A percentile compares a stretch with the other conserved stretches of the same genome.
These are phyloP conservation scores for Uromyces viciae-fabae DNA, from an alignment of 1,284 basidiomycete genomes.

Conservation along the genomic window DNA sequence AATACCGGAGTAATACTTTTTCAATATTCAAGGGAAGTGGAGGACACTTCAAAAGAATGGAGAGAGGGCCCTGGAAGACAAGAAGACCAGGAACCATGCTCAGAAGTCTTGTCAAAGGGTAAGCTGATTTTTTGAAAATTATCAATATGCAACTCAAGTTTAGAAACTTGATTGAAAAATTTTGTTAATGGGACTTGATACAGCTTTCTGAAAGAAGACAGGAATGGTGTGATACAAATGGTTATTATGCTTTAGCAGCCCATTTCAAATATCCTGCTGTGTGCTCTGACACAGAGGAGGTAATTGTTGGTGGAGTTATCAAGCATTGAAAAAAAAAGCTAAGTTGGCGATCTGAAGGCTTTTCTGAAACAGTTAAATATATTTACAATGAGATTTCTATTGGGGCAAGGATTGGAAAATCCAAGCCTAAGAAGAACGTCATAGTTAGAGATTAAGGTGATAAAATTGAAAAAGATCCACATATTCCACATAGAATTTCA, in stretches of 20 bases:
- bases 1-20: not conserved
- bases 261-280: conserved; percentile 15
- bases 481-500: not conserved
- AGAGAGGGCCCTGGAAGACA: no score
- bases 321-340: conserved; percentile 9
- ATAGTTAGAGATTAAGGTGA: not conserved
- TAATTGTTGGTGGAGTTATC: not conserved
- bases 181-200: no score
- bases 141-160: no score
- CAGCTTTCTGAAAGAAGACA: conserved; percentile 17
- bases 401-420: conserved; percentile 1
- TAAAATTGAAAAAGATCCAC: not conserved
- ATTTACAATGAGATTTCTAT: conserved; percentile 12
- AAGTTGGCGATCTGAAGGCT: not conserved
- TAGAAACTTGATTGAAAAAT: no score
- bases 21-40: no score
- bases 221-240: conserved; percentile 26
- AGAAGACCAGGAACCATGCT: no score
- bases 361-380: not conserved
- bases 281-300: conserved; percentile 17
- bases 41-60: no score
- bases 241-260: conserved; percentile 1
- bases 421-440: not conserved
- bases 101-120: no score
- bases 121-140: no score